Base-by-base conservation (phyloP, 345 rosid genomes). In the Rubroshorea leprosula region DNA sequence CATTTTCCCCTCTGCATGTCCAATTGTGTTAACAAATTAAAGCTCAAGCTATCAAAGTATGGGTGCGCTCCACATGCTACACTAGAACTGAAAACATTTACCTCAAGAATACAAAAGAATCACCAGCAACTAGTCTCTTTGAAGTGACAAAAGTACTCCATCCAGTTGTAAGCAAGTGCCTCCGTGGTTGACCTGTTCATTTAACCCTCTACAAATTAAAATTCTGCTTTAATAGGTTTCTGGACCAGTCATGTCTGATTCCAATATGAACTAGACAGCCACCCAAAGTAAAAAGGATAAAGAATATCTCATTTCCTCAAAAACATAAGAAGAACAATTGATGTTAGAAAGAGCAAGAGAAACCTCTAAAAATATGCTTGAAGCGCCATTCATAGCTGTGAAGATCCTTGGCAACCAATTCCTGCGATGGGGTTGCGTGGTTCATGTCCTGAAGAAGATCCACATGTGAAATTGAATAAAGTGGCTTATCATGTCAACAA, bases 101-200 rank as follows among this genome's bases (percentile, higher is more conserved):
- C 97, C 99, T 89, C 26, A 93, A 62, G 70, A 93, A 89, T 18
- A 93, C 91, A 61, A 93, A 87, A 25, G 91, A 75, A 77, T 89
- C 99, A 25, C 97, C 90, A 6, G 96, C 94, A 48, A 79, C 88
- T 64, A 93, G 73, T 80, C 80, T 82, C 78, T 89, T 93, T 13
- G 96, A 84, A 57, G 96, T 74, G 41, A 93, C 96, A 71, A 89
- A 93, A 9, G 91, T 83, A 73, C 97, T 93, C 99, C 97, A 93
- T 19, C 97, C 99, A 0, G 99, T 89, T 14, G 96, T 89, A 52
- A 93, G 83, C 66, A 89, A 74, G 72, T 93, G 99, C 69, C 99
- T 85, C 66, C 91, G 76, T 16, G 98, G 98, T 64, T 84, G 93
- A 57, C 98, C 98, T 92, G 67, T 72, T 69, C 47, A 66, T 43